These are phyloP conservation scores for Adiantum capillusveneris DNA, from an alignment of 75 land plant species.

Conservation along the genomic window DNA sequence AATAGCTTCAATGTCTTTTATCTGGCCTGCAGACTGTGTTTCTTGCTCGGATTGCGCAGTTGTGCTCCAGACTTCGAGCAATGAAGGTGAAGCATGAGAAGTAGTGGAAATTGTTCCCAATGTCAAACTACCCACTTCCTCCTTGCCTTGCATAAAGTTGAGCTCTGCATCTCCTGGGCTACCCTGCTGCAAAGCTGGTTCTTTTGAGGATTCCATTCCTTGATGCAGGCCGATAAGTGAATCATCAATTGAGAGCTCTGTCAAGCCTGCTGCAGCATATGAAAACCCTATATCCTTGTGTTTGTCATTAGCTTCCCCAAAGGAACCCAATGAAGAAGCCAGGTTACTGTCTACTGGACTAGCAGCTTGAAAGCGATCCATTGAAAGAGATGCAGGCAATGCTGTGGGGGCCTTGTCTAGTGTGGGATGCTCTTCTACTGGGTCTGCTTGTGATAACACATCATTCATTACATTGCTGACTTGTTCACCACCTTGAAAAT, in stretches of 20 bases:
- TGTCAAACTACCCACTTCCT: background rate
- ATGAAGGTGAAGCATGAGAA: background rate
- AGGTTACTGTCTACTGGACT: no score
- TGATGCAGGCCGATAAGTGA: no score
- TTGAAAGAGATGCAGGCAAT: no score
- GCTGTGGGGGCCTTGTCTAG: no score
- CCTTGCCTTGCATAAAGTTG: background rate
- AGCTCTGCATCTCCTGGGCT: background rate
- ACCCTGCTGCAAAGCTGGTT: background rate
- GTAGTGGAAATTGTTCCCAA: background rate
- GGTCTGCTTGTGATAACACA: no score
- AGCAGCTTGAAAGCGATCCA: no score
- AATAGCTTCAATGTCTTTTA: background rate
- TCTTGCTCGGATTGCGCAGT: slow-evolving; percentile 1
- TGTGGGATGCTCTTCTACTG: no score
- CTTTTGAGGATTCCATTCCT: background rate
- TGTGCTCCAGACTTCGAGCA: slow-evolving; percentile 1
- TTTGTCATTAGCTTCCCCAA: no score
- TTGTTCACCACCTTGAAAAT: no score
- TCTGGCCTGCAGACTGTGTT: background rate
- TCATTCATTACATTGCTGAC: no score
- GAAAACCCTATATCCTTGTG: no score
- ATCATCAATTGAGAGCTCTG: background rate
- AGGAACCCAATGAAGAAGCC: no score
- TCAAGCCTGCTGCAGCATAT: background rate